Evolutionary conservation across 2,329 filamentous ascomycete species (phyloP).

Genomic region (Alternaria viburni): DNA sequence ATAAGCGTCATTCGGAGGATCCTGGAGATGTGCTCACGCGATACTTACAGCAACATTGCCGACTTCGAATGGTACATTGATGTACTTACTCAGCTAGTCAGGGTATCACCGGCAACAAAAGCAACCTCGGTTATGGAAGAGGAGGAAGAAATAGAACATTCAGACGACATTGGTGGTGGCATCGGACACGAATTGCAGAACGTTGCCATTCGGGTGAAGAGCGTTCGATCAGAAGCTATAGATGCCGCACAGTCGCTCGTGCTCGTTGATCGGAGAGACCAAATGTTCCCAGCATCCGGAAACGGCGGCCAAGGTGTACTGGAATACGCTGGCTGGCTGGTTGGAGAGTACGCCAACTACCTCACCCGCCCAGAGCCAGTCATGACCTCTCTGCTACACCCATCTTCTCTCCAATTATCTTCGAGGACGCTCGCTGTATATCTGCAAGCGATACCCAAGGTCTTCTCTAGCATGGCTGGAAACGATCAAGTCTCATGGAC

Average conservation of each 20-base stretch:
- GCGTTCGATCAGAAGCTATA: conserved; percentile 79
- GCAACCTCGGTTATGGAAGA: conserved; percentile 29
- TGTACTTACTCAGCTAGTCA: conserved; percentile 82
- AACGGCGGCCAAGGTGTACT: conserved; percentile 68
- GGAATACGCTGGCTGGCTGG: conserved; percentile 79
- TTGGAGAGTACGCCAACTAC: conserved; percentile 84
- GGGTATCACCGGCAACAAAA: conserved; percentile 64
- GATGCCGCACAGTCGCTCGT: conserved; percentile 80
- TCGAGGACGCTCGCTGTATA: conserved; percentile 77
- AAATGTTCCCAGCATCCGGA: conserved; percentile 60
- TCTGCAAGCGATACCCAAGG: conserved; percentile 83
- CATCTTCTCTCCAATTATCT: conserved; percentile 62
- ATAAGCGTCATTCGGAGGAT: conserved; percentile 82
- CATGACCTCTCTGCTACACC: conserved; percentile 76
- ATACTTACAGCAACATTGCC: conserved; percentile 82
- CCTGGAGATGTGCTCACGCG: conserved; percentile 84
- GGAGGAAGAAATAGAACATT: conserved; percentile 33
- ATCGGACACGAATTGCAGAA: conserved; percentile 89
- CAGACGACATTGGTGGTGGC: conserved; percentile 63
- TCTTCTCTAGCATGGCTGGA: conserved; percentile 76
- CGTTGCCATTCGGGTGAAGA: conserved; percentile 88
- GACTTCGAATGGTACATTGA: conserved; percentile 99
- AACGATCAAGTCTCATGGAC: conserved; percentile 73
- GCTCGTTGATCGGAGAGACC: conserved; percentile 65
- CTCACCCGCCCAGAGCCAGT: conserved; percentile 73